Evolutionary conservation across 2,329 filamentous ascomycete species (phyloP).

Genomic region (Apiospora rasikravindrae): DNA sequence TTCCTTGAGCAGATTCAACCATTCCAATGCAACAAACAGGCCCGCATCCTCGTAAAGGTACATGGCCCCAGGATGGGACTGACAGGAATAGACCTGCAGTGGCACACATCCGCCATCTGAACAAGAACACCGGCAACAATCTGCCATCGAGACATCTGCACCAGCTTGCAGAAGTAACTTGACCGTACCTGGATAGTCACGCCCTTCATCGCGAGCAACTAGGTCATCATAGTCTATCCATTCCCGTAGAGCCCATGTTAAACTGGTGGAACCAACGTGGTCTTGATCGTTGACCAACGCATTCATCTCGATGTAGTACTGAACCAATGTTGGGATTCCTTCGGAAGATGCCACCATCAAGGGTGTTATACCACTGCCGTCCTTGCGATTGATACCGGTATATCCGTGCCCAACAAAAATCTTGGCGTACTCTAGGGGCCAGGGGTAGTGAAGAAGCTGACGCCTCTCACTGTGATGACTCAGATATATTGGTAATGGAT

Average conservation of each 20-base stretch:
- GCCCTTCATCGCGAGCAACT: no score
- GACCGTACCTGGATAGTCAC: no score
- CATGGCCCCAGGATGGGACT: neutral
- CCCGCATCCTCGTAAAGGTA: neutral
- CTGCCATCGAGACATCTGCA: neutral
- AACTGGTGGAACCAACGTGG: neutral
- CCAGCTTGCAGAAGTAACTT: neutral
- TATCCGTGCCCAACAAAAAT: neutral
- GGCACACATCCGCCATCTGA: neutral
- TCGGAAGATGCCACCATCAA: neutral
- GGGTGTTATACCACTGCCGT: neutral
- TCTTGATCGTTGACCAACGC: neutral
- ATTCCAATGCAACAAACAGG: neutral
- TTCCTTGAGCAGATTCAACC: neutral
- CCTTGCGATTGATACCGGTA: neutral
- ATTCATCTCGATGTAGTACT: neutral
- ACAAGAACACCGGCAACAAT: neutral
- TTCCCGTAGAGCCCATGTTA: neutral
- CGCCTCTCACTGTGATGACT: no score
- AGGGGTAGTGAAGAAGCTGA: neutral
- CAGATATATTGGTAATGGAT: no score
- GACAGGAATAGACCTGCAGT: neutral
- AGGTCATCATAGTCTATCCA: no score
- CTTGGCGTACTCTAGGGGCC: neutral
- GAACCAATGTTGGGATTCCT: neutral